Base-by-base conservation (phyloP, 805 yeast genomes). In the Candida vaughaniae region DNA sequence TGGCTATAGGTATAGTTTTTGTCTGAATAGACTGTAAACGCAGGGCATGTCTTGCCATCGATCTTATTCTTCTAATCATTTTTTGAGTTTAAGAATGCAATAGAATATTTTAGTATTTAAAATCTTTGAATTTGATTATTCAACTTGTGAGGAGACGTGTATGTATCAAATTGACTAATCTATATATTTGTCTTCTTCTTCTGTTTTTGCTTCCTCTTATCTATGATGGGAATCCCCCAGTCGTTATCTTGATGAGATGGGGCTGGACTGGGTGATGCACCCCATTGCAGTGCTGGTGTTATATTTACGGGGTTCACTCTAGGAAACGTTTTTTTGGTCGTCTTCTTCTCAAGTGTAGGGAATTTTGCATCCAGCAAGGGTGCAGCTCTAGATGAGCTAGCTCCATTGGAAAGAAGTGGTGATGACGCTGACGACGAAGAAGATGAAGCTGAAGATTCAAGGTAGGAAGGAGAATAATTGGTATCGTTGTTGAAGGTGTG, bases 251-350 rank as follows among this genome's bases (percentile, higher is more conserved):
- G 6, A 10, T 6, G 23, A 4, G 14, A 28, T 1, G 35, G 30
- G 3, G 22, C 17, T 16, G 46, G 38, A 6, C 36, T 12, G 17
- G 25, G n/a, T 7, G 42, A 35, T 26, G 33, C 29, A 1, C 58
- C 56, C 62, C 62, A 57, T 25, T 45, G 41, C 22, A 33, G 29
- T 2, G 55, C 47, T 16, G 49, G 41, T 7, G 34, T 20, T 11
- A 51, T 49, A 4, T 41, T 18, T 3, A 45, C 43, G 3, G 80
- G 78, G 32, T 77, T 78, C 3, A 83, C 85, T 27, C 84, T 68
- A 2, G 89, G 86, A 36, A 75, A 67, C 6, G 43, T 47, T 39
- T 50, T 59, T 41, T 60, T 63, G 3, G 45, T 44, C 33, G 58
- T 51, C 51, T 71, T 74, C 48, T 69, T 63, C 41, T 58, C 62